Percentiles rank a stretch among this genome's conserved stretches.
Conservation (phyloP, 306 rosid genomes). For the Purshia tridentata region DNA sequence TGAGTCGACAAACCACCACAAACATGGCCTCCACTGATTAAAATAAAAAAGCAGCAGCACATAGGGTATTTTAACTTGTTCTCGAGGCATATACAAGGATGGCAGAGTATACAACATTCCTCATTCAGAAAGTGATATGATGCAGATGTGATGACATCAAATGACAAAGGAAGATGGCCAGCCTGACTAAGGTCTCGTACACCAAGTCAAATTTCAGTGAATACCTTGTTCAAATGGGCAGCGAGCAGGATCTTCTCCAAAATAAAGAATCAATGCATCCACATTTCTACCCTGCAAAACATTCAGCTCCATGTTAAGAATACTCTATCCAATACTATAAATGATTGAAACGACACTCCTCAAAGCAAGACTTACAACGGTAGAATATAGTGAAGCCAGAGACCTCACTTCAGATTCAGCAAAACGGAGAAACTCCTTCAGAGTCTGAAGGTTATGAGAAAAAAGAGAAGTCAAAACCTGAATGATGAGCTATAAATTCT, state of each 20-base stretch:
- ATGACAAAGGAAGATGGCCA: background rate
- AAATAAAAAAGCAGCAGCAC: background rate
- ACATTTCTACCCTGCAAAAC: constrained; percentile 77
- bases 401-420: constrained; percentile 93
- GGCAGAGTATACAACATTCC: background rate
- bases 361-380: constrained; percentile 61
- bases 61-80: background rate
- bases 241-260: constrained; percentile 91
- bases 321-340: background rate
- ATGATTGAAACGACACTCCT: background rate
- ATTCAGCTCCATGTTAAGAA: constrained; percentile 27
- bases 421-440: constrained; percentile 68
- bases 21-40: background rate
- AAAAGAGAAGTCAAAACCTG: background rate
- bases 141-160: background rate
- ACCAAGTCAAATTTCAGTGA: background rate
- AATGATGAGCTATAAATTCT: background rate
- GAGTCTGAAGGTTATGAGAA: constrained; percentile 41
- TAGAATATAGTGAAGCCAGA: constrained; percentile 75
- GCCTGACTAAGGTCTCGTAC: background rate
- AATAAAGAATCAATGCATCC: constrained; percentile 80
- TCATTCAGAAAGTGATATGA: background rate
- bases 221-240: constrained; percentile 93
- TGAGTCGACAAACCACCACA: background rate
- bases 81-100: background rate